Percentiles rank a stretch among this genome's conserved stretches.
These are phyloP conservation scores for Phalaenopsis equestris DNA, from an alignment of 106 monocot genomes.

Conservation along the genomic window DNA sequence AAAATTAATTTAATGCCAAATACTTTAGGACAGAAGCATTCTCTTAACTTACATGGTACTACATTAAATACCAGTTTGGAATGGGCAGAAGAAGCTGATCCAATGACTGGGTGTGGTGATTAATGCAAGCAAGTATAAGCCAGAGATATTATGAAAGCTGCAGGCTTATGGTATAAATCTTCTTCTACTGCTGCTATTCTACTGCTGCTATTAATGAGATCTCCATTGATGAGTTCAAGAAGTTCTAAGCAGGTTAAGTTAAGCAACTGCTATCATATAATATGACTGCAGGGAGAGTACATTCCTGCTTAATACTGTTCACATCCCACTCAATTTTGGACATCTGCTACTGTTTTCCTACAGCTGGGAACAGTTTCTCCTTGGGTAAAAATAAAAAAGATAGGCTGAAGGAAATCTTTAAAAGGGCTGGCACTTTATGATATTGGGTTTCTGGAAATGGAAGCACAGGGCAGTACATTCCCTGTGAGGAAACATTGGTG, in stretches of 20 bases:
- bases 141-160: background rate
- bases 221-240: background rate
- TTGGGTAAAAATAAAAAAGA: background rate
- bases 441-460: background rate
- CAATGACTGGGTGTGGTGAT: background rate
- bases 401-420: background rate
- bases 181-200: background rate
- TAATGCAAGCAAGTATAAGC: background rate
- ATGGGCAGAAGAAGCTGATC: background rate
- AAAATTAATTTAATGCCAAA: too few relatives aligned
- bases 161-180: background rate
- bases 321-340: background rate
- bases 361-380: background rate
- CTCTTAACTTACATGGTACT: background rate
- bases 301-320: background rate
- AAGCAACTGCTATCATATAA: background rate
- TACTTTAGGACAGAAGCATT: too few relatives aligned
- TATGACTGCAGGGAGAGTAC: background rate
- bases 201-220: background rate
- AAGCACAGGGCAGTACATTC: background rate
- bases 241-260: background rate
- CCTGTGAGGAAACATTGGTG: background rate
- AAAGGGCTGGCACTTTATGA: background rate
- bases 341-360: background rate
- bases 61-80: background rate